Evolutionary conservation across 768 basidiomycete species (phyloP), one percentile per base, ranked within the genome.

Genomic region (Tricholoma saponaceum): DNA sequence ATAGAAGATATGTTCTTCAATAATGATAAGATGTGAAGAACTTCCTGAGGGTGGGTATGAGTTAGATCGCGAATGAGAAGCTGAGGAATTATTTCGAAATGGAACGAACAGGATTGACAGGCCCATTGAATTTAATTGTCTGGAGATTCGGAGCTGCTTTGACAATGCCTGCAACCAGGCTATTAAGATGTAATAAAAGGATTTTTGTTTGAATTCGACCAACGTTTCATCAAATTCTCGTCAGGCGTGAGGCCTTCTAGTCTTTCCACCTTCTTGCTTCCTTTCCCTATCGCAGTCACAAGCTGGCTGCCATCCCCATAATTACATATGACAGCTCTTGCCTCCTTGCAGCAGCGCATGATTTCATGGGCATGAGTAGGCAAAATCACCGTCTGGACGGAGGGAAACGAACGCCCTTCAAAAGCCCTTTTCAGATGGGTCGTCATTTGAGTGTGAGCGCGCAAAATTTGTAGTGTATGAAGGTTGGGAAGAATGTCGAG

Each of bases 381-480:
- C 1, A 73, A 54, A 47, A 65, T 52, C 28, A 67, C 56, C 0
- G 64, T 67, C 32, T 59, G 66, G 16, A 74, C 56, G 37, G 57
- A 58, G 7, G 70, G 65, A 8, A 71, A 63, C 14, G 50, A 44
- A 47, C 62, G 64, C 1, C 64, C 62, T 37, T 67, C 64, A 43
- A 74, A 72, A 1, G 64, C 66, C 1, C 51, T 51, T 55, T 68
- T 69, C 33, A 74, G 60, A 5, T 62, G 53, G 20, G 65, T 67
- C 16, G 68, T 66, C 73, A 72, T 74, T 37, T 68, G 62, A 5
- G 61, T 58, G 55, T 73, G 70, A 0, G 66, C 66, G 16, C 68
- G 66, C n/a, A 70, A 28, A 51, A 74, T 66, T 54, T 70, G 67
- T 5, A 74, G 59, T 0, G 69, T 72, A 57, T 68, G 66, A 16